Evolutionary conservation across 345 rosid species (phyloP), one percentile per base, ranked within the genome.

Genomic region (Stellera chamaejasme): DNA sequence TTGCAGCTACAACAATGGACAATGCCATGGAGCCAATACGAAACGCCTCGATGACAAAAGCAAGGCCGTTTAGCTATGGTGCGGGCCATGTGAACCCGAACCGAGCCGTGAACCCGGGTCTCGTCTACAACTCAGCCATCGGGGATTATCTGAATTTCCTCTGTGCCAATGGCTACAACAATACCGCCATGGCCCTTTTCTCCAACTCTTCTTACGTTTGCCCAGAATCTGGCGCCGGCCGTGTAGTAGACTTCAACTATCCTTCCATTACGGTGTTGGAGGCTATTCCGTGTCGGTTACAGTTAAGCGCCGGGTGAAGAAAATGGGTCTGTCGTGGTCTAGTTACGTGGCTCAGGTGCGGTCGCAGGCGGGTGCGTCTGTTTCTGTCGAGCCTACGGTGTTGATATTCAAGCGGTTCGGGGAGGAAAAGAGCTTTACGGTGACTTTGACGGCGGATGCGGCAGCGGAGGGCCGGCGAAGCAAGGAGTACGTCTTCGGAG

Each of bases 31-130:
- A 72, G 0, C 73, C 84, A 0, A 73, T 87, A 50, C 67, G 54
- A 16, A 67, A 70, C n/a, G 79, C 60, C 0, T 23, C 69, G 0
- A 50, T 49, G 28, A 0, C 6, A 0, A 41, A 75, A 64, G 85
- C 91, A 19, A 75, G 83, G 3, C 84, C 97, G 10, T 81, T 87
- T 59, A 19, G 43, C 36, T 79, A 81, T 19, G 94, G 96, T 0
- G 43, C 83, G 0, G 97, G 97, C 23, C 96, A 90, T 64, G 69
- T 87, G 2, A 74, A 81, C 25, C 96, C 96, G 9, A 90, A 90
- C 70, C 79, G 75, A 1, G 96, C 96, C 5, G 52, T 75, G 26
- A 74, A 85, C 50, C 96, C 94, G 0, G 94, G 97, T 2, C 59
- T 90, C 50, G 78, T 87, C 55, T 87, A 84, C 13, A 96, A 85